Evolutionary conservation across 2,329 filamentous ascomycete genomes (phyloP), one percentile per base, ranked within the genome.

Genomic region (Cercospora sojina): DNA sequence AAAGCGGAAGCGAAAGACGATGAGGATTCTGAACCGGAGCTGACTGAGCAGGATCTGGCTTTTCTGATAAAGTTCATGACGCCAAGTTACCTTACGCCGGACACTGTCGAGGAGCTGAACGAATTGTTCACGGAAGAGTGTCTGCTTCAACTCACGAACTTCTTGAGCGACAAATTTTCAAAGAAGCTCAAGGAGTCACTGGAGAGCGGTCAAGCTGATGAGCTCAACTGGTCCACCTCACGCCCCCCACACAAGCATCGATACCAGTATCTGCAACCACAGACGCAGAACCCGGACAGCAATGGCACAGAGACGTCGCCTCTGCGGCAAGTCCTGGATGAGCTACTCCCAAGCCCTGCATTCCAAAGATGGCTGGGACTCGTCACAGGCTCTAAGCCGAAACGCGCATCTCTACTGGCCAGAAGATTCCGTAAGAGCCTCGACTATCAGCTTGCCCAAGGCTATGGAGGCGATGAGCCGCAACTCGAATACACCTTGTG

Each of bases 161-260:
- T 99, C 71, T 82, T 99, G 6, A 90, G 87, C 43, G 87, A 88
- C 64, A 93, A 90, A 70, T 98, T 97, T 77, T 85, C 90, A 1
- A 83, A 85, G 5, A 85, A 86, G 8, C 82, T 99, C n/a, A 87
- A 85, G 57, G 82, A 86, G 3, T 91, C 92, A 72, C 84, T 98
- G 56, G 85, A 89, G 70, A 83, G 84, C 1, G 84, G 89, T 72
- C 90, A 93, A 77, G n/a, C 60, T 10, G 31, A 62, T 2, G 76
- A 77, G 9, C 75, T 67, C 9, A 41, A 29, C 12, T 73, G 73
- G 55, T n/a, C 49, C 0, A 76, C 72, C 8, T 91, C 95, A 6
- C 86, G 87, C 32, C 95, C 95, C 43, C 95, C 95, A 0, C 93
- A 99, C 81, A 99, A 99, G 82, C 93, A 97, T 76, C 91, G 93